Percentiles rank a stretch among this genome's conserved stretches.
phyloP scores from a whole-genome alignment of 495 filamentous ascomycete genomes.

The Neurospora sp. region DNA sequence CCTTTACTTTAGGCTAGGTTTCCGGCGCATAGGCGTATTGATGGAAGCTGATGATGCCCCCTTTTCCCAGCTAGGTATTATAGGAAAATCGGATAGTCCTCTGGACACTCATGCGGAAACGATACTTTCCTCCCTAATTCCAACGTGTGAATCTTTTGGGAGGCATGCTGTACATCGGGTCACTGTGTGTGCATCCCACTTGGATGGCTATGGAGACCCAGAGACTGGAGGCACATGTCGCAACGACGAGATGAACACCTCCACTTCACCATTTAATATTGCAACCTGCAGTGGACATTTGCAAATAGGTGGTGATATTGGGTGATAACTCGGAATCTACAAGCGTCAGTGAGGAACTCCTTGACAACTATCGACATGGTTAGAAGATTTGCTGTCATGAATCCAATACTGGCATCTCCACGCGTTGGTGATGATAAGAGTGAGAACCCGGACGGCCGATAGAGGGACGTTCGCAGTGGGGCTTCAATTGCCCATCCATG shows the following conservation, averaged over 20 bases:
- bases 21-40: constrained; percentile 7
- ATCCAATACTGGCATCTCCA: background rate
- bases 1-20: constrained; percentile 1
- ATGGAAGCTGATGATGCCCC: background rate
- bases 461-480: background rate
- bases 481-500: background rate
- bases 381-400: background rate
- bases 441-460: background rate
- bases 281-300: background rate
- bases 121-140: background rate
- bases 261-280: background rate
- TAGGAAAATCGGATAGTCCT: background rate
- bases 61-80: background rate
- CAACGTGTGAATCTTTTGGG: background rate
- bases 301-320: background rate
- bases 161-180: background rate
- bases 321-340: background rate
- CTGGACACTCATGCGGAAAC: background rate
- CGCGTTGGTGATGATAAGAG: background rate
- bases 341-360: background rate
- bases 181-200: background rate
- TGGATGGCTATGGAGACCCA: background rate
- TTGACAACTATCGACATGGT: background rate
- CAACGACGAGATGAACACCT: background rate
- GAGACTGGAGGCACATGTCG: background rate